These are phyloP conservation scores for Chenopodium suecicum DNA, from an alignment of 148 eudicot species.

Conservation along the genomic window DNA sequence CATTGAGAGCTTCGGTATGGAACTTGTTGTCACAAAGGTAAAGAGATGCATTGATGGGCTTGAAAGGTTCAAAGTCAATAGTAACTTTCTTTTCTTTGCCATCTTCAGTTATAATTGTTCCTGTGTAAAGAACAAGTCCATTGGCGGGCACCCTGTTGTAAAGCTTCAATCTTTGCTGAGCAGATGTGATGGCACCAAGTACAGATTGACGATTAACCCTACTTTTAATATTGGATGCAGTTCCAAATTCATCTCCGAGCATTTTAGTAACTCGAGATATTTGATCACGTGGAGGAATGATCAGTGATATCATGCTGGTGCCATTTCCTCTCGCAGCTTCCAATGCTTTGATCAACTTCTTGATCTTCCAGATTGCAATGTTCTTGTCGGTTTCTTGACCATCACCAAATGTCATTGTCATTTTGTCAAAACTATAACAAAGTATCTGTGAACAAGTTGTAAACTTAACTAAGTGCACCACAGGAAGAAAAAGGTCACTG, in stretches of 20 bases:
- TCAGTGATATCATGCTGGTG: slow-evolving; percentile 31
- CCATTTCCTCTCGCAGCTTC: slow-evolving; percentile 34
- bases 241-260: slow-evolving; percentile 26
- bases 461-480: not conserved
- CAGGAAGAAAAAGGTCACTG: not conserved
- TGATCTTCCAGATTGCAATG: slow-evolving; percentile 31
- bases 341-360: slow-evolving; percentile 25
- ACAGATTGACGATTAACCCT: slow-evolving; percentile 32
- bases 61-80: slow-evolving; percentile 31
- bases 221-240: slow-evolving; percentile 27
- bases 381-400: slow-evolving; percentile 21
- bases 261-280: slow-evolving; percentile 24
- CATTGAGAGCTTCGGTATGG: slow-evolving; percentile 28
- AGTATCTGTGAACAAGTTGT: not conserved
- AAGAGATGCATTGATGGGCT: slow-evolving; percentile 24
- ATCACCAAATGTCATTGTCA: slow-evolving; percentile 22
- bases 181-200: slow-evolving; percentile 29
- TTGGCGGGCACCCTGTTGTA: slow-evolving; percentile 26
- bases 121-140: slow-evolving; percentile 28
- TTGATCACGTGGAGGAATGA: slow-evolving; percentile 31
- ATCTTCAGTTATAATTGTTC: slow-evolving; percentile 26
- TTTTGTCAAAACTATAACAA: not conserved
- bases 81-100: slow-evolving; percentile 30
- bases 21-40: slow-evolving; percentile 30
- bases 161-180: slow-evolving; percentile 30